These are phyloP conservation scores for Nicotiana otophora DNA, from an alignment of 257 asterid species.

Conservation along the genomic window DNA sequence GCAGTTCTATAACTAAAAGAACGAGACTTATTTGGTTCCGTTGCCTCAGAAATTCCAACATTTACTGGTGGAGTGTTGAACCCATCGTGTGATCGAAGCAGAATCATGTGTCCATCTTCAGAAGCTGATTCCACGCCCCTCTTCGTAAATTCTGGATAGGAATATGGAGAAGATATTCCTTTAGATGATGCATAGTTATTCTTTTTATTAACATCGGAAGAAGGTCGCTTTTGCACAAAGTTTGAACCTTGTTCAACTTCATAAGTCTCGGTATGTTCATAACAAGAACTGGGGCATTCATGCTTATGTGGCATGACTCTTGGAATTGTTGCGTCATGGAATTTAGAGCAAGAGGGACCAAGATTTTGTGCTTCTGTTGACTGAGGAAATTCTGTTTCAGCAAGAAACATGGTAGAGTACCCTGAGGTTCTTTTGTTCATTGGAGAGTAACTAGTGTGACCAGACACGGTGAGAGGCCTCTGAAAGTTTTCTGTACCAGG, in stretches of 20 bases:
- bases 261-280: conserved; percentile 22
- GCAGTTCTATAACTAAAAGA: conserved; percentile 25
- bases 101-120: conserved; percentile 16
- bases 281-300: conserved; percentile 20
- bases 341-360: conserved; percentile 19
- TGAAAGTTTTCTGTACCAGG: conserved; percentile 13
- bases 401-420: conserved; percentile 20
- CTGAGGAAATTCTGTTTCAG: conserved; percentile 27
- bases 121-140: conserved; percentile 24
- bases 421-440: conserved; percentile 20
- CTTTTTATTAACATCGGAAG: conserved; percentile 20
- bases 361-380: conserved; percentile 11
- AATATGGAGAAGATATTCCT: conserved; percentile 20
- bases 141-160: conserved; percentile 14
- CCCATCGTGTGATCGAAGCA: conserved; percentile 14
- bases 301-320: conserved; percentile 34
- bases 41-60: conserved; percentile 16
- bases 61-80: conserved; percentile 15
- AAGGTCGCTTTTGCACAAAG: conserved; percentile 21
- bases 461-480: conserved; percentile 20
- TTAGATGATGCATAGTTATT: conserved; percentile 19
- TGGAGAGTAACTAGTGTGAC: conserved; percentile 25
- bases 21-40: conserved; percentile 26
- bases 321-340: conserved; percentile 35
- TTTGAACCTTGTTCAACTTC: conserved; percentile 21